Base-by-base conservation (phyloP, 345 rosid species). In the Hypericum androsaemum region DNA sequence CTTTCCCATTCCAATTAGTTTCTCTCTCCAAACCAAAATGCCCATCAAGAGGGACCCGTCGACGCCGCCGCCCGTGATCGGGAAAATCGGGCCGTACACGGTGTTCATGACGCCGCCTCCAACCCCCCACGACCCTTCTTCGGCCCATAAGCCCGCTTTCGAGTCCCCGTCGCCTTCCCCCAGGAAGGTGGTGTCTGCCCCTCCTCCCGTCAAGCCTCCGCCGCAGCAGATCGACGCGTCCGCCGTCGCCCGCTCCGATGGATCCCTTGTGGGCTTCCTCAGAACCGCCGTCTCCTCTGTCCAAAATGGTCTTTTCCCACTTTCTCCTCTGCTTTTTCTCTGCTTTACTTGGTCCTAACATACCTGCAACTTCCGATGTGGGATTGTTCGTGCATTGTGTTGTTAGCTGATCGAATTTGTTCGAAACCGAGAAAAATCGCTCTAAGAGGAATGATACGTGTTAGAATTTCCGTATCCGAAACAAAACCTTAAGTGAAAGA, bases 11-110 rank as follows among this genome's bases (percentile, higher is more conserved):
- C 50, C 57, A 32, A 35, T 39, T 35, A 43, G 15, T 12, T 37
- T 62, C 17, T 12, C 40, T 60, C 47, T 57, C 17, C 28, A 11
- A 7, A 28, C 8, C 65, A 71, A 94, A 22, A 22, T 94, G 99
- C 81, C 99, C 43, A 75, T 82, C 81, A 83, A 68, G 76, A 81
- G 41, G 50, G 88, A 71, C 64, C 68, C 84, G 8, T 68, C 83
- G 36, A 78, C 77, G 12, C 95, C 97, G 5, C 87, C 95, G 5
- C 99, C 99, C 10, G 64, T 74, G 53, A 94, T 94, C 71, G 97
- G 97, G 12, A 94, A 94, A 79, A 88, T 94, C 57, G 99, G 99
- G 0, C 99, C 99, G 8, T 94, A 94, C 80, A 94, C 99, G 15
- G 96, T 94, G 61, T 94, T 94, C 70, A 75, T 83, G 71, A 94